Percentiles rank a stretch among this genome's conserved stretches.
Evolutionary conservation across 768 basidiomycete species (phyloP).

Genomic region (Gelatoporia subvermispora): DNA sequence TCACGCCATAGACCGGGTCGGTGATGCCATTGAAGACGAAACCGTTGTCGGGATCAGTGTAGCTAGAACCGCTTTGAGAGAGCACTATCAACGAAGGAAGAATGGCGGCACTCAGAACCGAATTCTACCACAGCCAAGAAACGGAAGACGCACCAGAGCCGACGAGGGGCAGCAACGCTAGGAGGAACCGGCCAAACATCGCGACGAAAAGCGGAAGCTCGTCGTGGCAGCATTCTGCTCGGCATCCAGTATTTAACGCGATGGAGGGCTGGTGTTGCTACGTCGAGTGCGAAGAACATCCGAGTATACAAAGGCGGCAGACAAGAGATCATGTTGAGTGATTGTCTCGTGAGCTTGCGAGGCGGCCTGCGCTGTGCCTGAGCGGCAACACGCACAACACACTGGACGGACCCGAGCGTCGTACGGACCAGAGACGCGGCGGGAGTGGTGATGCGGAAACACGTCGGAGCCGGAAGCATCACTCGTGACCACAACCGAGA

Average conservation of each 20-base stretch:
- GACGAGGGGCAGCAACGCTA: slow-evolving; percentile 36
- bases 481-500: slow-evolving; percentile 18
- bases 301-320: slow-evolving; percentile 6
- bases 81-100: slow-evolving; percentile 26
- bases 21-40: slow-evolving; percentile 42
- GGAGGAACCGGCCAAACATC: slow-evolving; percentile 17
- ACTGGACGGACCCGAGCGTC: not conserved
- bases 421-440: no score
- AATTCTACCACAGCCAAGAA: not conserved
- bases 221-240: slow-evolving; percentile 1
- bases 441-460: slow-evolving; percentile 13
- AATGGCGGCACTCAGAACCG: not conserved
- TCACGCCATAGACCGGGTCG: slow-evolving; percentile 28
- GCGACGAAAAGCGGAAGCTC: slow-evolving; percentile 1
- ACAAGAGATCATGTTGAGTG: not conserved
- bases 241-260: not conserved
- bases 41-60: slow-evolving; percentile 49
- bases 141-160: slow-evolving; percentile 32
- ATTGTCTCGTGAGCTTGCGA: slow-evolving; percentile 8
- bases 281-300: slow-evolving; percentile 10
- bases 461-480: slow-evolving; percentile 14
- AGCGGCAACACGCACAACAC: not conserved
- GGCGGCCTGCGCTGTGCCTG: slow-evolving; percentile 1
- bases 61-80: slow-evolving; percentile 39
- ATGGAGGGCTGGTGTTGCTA: no score